Percentiles rank a stretch among this genome's conserved stretches.
phyloP scores from a whole-genome alignment of 2,329 filamentous ascomycete genomes.

The Trichoderma breve region DNA sequence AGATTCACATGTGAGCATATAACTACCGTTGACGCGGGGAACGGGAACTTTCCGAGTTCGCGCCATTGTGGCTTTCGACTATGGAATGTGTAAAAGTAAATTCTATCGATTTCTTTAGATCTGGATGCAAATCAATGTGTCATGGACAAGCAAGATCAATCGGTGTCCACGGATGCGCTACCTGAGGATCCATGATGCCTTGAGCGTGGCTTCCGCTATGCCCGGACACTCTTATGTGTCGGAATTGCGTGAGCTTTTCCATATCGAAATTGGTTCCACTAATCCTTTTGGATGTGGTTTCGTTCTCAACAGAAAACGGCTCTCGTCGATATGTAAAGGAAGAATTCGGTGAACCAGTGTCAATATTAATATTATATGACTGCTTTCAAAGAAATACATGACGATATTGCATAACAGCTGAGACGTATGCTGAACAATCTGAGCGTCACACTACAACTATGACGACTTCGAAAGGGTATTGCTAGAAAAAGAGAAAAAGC shows the following conservation, averaged over 20 bases:
- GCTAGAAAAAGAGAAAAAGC: neutral
- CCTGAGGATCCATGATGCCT: neutral
- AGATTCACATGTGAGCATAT: neutral
- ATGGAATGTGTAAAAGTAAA: neutral
- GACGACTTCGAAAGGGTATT: neutral
- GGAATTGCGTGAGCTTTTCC: neutral
- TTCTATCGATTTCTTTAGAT: neutral
- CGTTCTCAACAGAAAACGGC: neutral
- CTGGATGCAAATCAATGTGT: neutral
- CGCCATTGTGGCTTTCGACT: neutral
- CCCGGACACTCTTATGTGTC: neutral
- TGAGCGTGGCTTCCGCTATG: neutral
- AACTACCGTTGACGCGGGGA: neutral
- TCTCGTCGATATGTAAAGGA: neutral
- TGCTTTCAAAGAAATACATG: neutral
- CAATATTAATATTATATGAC: neutral
- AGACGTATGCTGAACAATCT: neutral
- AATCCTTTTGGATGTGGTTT: neutral
- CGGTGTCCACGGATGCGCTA: neutral
- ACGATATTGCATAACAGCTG: neutral
- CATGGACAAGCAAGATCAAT: neutral
- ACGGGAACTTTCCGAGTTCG: neutral
- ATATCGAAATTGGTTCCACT: neutral
- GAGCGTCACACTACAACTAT: neutral
- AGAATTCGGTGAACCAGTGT: neutral